Conservation (phyloP, 345 rosid genomes). For the Salix brachista region DNA sequence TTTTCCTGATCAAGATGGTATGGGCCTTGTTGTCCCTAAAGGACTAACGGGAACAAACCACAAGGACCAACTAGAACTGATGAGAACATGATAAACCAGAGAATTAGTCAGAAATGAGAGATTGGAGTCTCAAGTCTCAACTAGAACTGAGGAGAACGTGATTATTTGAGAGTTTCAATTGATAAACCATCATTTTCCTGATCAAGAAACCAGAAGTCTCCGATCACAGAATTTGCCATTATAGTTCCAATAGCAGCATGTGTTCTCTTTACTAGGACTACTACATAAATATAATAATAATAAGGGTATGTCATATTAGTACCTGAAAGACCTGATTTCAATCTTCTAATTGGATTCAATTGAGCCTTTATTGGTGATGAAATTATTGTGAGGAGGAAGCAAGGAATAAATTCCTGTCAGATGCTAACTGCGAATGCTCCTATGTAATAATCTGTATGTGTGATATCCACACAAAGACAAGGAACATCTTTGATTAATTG, state of each 20-base stretch:
- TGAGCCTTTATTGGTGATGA: neutral
- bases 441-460: neutral
- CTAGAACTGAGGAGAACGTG: neutral
- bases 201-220: neutral
- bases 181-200: neutral
- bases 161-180: neutral
- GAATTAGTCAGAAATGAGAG: neutral
- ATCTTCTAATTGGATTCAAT: neutral
- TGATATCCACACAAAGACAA: neutral
- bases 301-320: neutral
- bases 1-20: neutral
- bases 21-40: neutral
- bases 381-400: neutral
- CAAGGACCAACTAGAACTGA: neutral
- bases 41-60: neutral
- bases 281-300: neutral
- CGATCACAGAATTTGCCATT: neutral
- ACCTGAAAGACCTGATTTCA: neutral
- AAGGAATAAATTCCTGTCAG: neutral
- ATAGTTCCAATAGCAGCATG: neutral
- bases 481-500: neutral
- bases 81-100: neutral
- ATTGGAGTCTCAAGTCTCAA: neutral
- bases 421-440: neutral
- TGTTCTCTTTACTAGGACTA: neutral